Percentiles rank a stretch among this genome's conserved stretches.
Evolutionary conservation across 495 filamentous ascomycete species (phyloP).

Genomic region (Penicillium coprophilum): DNA sequence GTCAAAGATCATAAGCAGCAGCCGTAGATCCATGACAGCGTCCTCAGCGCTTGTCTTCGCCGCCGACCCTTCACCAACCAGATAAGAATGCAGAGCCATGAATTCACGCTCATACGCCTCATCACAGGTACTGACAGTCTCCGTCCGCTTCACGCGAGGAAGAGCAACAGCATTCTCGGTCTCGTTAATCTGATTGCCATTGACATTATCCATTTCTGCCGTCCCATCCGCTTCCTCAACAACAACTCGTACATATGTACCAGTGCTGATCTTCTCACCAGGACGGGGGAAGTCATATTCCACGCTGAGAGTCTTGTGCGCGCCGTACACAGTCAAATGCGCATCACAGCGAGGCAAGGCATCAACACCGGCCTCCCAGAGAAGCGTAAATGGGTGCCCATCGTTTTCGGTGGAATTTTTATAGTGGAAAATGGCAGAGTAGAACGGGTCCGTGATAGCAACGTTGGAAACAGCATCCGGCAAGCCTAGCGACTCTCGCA

Average conservation of each 20-base stretch:
- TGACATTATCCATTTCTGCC: slow-evolving; percentile 13
- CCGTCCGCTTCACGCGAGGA: slow-evolving; percentile 28
- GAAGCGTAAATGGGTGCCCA: slow-evolving; percentile 45
- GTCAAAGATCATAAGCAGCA: slow-evolving; percentile 40
- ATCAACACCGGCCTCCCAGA: slow-evolving; percentile 58
- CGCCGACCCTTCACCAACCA: slow-evolving; percentile 34
- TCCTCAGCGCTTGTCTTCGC: slow-evolving; percentile 53
- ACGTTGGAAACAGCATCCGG: slow-evolving; percentile 47
- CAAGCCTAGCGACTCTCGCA: slow-evolving; percentile 55
- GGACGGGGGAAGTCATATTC: slow-evolving; percentile 55
- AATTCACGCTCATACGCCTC: slow-evolving; percentile 55
- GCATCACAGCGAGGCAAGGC: slow-evolving; percentile 56
- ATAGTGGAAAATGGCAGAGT: slow-evolving; percentile 48
- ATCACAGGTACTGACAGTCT: slow-evolving; percentile 46
- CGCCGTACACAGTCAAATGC: slow-evolving; percentile 53
- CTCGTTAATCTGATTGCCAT: slow-evolving; percentile 7
- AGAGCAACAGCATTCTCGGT: neutral
- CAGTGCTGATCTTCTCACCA: slow-evolving; percentile 23
- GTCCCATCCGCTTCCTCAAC: slow-evolving; percentile 42
- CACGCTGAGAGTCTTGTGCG: slow-evolving; percentile 47
- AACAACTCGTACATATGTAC: slow-evolving; percentile 46
- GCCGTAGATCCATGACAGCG: slow-evolving; percentile 46
- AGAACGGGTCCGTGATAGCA: slow-evolving; percentile 47
- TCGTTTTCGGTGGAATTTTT: slow-evolving; percentile 16
- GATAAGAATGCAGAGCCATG: slow-evolving; percentile 46